A percentile compares a stretch with the other conserved stretches of the same genome.
Evolutionary conservation across 1,284 basidiomycete species (phyloP).

Genomic region (Meira nashicola): DNA sequence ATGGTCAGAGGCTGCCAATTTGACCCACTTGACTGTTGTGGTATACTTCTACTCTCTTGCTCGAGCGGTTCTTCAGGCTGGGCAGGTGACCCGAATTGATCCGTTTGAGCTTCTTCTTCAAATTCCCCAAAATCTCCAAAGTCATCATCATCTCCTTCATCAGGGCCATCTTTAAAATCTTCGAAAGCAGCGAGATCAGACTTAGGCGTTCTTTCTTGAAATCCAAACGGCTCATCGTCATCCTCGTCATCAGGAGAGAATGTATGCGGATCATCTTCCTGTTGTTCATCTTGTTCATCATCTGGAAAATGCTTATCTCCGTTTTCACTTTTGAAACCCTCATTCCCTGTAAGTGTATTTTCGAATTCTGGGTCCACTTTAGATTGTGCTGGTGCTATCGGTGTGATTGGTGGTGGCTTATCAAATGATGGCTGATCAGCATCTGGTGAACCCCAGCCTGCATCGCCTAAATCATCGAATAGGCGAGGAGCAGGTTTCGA

Average conservation of each 20-base stretch:
- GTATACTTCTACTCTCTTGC: neutral
- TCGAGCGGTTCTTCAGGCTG: neutral
- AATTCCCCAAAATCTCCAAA: slow-evolving; percentile 13
- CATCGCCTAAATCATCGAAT: too few relatives aligned
- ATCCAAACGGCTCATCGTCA: neutral
- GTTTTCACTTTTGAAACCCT: too few relatives aligned
- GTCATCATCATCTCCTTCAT: slow-evolving; percentile 11
- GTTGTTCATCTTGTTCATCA: neutral
- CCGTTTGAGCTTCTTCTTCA: slow-evolving; percentile 7
- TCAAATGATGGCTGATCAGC: too few relatives aligned
- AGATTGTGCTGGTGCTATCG: too few relatives aligned
- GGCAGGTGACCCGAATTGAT: neutral
- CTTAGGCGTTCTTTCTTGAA: neutral
- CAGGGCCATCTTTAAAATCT: neutral
- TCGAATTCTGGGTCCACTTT: too few relatives aligned
- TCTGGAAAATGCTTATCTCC: too few relatives aligned
- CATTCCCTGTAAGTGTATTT: too few relatives aligned
- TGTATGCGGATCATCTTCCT: neutral
- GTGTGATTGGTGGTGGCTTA: too few relatives aligned
- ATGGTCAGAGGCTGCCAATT: neutral
- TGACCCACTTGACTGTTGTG: neutral
- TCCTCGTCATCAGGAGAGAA: neutral
- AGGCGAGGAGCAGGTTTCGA: too few relatives aligned
- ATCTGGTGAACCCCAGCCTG: too few relatives aligned
- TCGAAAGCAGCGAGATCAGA: neutral